phyloP scores from a whole-genome alignment of 2,329 filamentous ascomycete species.

The Teratosphaeria destructans region DNA sequence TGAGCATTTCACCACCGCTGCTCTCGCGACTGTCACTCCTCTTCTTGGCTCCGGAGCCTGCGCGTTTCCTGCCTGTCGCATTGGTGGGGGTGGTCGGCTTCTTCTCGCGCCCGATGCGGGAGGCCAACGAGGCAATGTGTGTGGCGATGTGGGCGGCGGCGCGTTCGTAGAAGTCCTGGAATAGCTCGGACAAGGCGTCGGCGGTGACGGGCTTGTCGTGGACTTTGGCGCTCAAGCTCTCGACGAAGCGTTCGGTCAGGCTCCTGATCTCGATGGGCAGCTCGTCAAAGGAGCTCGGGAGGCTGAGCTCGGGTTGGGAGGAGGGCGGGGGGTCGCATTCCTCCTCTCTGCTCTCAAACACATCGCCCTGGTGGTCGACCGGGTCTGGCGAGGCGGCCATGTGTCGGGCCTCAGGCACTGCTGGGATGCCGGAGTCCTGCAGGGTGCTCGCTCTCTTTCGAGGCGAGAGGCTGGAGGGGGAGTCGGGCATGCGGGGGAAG shows the following conservation, averaged over 20 bases:
- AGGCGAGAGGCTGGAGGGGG: conserved; percentile 21
- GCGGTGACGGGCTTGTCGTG: conserved; percentile 75
- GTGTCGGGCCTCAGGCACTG: conserved; percentile 34
- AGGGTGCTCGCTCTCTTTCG: conserved; percentile 36
- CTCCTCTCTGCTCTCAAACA: conserved; percentile 30
- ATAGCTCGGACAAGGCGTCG: conserved; percentile 71
- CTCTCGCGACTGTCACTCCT: conserved; percentile 29
- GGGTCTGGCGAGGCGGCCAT: conserved; percentile 26
- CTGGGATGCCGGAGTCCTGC: conserved; percentile 31
- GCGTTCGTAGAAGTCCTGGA: conserved; percentile 85
- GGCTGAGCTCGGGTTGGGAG: conserved; percentile 20
- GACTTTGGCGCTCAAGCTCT: conserved; percentile 77
- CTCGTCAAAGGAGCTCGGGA: conserved; percentile 67
- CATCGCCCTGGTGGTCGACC: conserved; percentile 22
- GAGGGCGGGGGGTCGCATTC: conserved; percentile 15
- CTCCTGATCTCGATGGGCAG: conserved; percentile 89
- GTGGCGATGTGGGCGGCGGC: conserved; percentile 76
- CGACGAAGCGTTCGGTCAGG: conserved; percentile 84
- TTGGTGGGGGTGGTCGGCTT: conserved; percentile 48
- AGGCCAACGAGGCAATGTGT: conserved; percentile 71
- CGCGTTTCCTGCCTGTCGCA: conserved; percentile 32
- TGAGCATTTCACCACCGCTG: conserved; percentile 60
- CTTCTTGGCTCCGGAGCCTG: conserved; percentile 27
- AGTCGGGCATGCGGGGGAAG: conserved; percentile 39
- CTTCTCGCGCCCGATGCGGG: conserved; percentile 57